Evolutionary conservation across 352 stramenopile species (phyloP), one percentile per base, ranked within the genome.

Genomic region (Phytophthora parvispora): DNA sequence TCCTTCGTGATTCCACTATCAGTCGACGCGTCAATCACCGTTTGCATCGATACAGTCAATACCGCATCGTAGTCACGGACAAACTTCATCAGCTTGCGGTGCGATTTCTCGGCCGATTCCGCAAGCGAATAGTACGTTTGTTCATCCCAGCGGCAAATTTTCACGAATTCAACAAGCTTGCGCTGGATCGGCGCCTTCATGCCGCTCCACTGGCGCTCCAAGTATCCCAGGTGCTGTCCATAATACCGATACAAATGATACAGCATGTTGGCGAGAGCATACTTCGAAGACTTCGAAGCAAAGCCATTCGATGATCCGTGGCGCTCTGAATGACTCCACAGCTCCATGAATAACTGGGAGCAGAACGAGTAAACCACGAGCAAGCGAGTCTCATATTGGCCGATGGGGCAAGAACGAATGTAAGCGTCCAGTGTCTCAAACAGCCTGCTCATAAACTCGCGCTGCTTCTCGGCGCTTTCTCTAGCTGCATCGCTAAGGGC

Each of bases 51-150:
- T 31, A 93, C 81, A 15, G 65, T 84, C 2, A 97, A 72, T 28
- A 98, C 85, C 10, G 90, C 80, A 57, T 97, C 86, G 60, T 98
- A 98, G 69, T 99, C 83, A 16, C 91, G 85, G 10, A 99, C 81
- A 56, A 99, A 96, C 79, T 99, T 99, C 89, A 98, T 98, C n/a
- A 99, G 75, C 75, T 99, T 99, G 34, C 96, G 88, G 72, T 99
- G 98, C 36, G 98, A 99, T 68, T 99, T 99, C 64, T 99, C 96
- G 0, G 96, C 96, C 6, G 97, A 99, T 59, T 99, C 98, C 10
- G 95, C 96, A 22, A 99, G 79, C 38, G 98, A 98, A 84, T 99
- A 99, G 75, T 99, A 99, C 25, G 97, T 99, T 76, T 99, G 98
- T 62, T 99, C 98, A 72, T 99, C 98, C 98, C 98, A 99, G 54